A percentile compares a stretch with the other conserved stretches of the same genome.
phyloP scores from a whole-genome alignment of 2,329 filamentous ascomycete species.

The Verticillium albo-atrum region DNA sequence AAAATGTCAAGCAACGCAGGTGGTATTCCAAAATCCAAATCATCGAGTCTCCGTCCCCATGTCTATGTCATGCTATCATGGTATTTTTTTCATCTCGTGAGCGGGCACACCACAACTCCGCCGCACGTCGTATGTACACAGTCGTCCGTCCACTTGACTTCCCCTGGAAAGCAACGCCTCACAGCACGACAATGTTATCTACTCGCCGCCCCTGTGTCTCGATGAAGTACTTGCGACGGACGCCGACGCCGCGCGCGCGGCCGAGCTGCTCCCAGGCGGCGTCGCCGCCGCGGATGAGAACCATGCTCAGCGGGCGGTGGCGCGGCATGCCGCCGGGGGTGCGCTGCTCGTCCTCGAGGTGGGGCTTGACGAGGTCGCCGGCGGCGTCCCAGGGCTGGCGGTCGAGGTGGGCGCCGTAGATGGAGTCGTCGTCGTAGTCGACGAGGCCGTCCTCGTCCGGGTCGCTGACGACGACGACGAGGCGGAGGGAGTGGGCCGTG shows the following conservation, averaged over 20 bases:
- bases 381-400: slow-evolving; percentile 12
- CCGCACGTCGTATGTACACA: neutral
- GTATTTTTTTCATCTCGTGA: neutral
- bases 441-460: slow-evolving; percentile 33
- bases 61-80: neutral
- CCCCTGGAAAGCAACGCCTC: neutral
- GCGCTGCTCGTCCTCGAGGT: slow-evolving; percentile 70
- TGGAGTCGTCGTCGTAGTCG: slow-evolving; percentile 23
- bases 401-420: slow-evolving; percentile 12
- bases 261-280: slow-evolving; percentile 57
- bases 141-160: neutral
- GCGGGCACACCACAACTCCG: neutral
- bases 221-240: slow-evolving; percentile 75
- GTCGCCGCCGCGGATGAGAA: slow-evolving; percentile 74
- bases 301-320: slow-evolving; percentile 71
- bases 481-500: slow-evolving; percentile 57
- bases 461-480: slow-evolving; percentile 69
- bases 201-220: slow-evolving; percentile 77
- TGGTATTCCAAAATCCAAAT: neutral
- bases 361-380: slow-evolving; percentile 47
- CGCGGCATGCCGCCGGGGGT: slow-evolving; percentile 66
- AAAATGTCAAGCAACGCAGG: neutral
- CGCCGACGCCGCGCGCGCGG: slow-evolving; percentile 62
- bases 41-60: neutral
- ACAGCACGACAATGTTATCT: slow-evolving; percentile 66